Evolutionary conservation across 805 yeast species (phyloP), one percentile per base, ranked within the genome.

Genomic region (Hanseniaspora nectarophila): DNA sequence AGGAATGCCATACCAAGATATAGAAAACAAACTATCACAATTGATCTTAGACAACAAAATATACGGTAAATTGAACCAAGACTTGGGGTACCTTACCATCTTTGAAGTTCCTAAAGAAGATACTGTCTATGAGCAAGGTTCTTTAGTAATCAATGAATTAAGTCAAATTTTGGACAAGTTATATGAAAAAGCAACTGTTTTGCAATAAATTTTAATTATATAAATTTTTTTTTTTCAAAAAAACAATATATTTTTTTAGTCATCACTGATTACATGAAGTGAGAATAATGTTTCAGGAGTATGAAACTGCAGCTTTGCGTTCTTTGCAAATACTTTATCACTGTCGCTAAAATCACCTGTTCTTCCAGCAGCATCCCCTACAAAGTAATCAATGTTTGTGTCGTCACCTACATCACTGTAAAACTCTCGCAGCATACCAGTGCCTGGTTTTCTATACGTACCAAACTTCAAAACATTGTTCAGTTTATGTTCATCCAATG

Each of bases 341-440:
- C 84, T 76, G 58, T 85, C 88, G 71, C 92, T 85, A 62, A 82
- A 84, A 64, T 90, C 97, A 0, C 61, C 64, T 1, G 62, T 60
- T 50, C 97, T 71, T 0, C 97, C 98, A 6, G 96, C 97, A 0
- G 97, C 97, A 68, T 90, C 98, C 5, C 98, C 98, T n/a, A 88
- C 89, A 63, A 68, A 92, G 44, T 60, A 64, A 18, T 32, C 33
- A 35, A 52, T 29, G 16, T 31, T 20, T 8, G 54, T 53, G 0
- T 57, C 56, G 2, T 61, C 59, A 0, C 45, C 45, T 5, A 40
- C 33, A 57, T 75, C 80, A 15, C 63, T 58, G 6, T 59, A 54
- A 32, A 84, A 68, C 46, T 71, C 74, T 0, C 72, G 64, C 80
- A 85, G 84, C 95, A 89, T 84, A 0, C 95, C 97, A 1, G 60